Base-by-base conservation (phyloP, 2,329 filamentous ascomycete species). In the Fusarium mexicanum region DNA sequence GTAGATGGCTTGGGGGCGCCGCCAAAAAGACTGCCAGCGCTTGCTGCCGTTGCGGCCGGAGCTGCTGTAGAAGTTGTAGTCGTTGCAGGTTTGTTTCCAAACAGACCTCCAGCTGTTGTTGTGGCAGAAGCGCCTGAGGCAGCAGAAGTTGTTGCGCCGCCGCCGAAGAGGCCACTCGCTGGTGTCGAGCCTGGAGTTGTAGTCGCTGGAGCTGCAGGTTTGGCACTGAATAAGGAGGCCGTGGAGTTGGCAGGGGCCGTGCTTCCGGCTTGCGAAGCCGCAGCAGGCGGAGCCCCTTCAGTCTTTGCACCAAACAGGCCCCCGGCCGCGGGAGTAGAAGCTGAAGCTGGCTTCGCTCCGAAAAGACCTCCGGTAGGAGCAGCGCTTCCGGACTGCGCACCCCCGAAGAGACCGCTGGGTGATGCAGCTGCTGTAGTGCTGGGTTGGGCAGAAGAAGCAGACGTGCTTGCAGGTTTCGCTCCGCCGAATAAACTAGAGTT, bases 201-300 rank as follows among this genome's bases (percentile, higher is more conserved):
- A 22, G 80, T 74, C 40, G 83, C 79, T 29, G 83, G 68, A 18
- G 82, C 78, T 16, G 83, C 79, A 43, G 83, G 80, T 76, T 85
- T 86, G 24, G 81, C 76, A 61, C 83, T 82, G 61, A 88, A 88
- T 26, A 87, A 71, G 16, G 80, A 78, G 17, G 66, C 64, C 35
- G 79, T 62, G 40, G 75, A 76, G 37, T 75, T 46, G 38, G 76
- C 59, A 64, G 71, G 67, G 31, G 76, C 64, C 33, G 80, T 73
- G 22, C 47, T 46, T 51, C 50, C 67, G 26, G 81, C 71, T 58
- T 77, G 72, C 22, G 76, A 57, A 29, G 71, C 50, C 37, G 74
- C 44, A 33, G 67, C 57, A 24, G 68, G 64, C n/a, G 71, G 38
- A 54, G 80, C 63, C 38, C 80, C 68, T n/a, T 80, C 63, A 31